phyloP scores from a whole-genome alignment of 2,329 filamentous ascomycete genomes.

The Tetracladium maxilliforme region DNA sequence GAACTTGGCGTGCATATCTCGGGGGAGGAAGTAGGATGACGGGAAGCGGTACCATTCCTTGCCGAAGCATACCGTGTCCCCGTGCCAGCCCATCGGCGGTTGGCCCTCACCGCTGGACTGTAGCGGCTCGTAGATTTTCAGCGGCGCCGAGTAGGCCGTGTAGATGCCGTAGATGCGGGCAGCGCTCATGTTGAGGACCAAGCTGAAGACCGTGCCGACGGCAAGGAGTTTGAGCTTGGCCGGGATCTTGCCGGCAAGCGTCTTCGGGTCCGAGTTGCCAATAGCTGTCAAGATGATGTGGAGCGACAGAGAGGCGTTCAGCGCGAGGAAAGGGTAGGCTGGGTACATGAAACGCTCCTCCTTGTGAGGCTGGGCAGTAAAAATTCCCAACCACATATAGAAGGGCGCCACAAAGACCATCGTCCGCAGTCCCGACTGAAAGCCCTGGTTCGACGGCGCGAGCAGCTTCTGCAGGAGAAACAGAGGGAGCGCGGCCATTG shows the following conservation, averaged over 20 bases:
- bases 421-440: slow-evolving; percentile 58
- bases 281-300: slow-evolving; percentile 68
- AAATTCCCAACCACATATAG: slow-evolving; percentile 88
- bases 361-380: slow-evolving; percentile 87
- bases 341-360: slow-evolving; percentile 99
- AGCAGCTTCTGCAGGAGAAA: slow-evolving; percentile 59
- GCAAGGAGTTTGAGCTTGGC: slow-evolving; percentile 55
- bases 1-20: slow-evolving; percentile 76
- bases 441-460: slow-evolving; percentile 40
- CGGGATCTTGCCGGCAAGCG: slow-evolving; percentile 57
- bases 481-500: slow-evolving; percentile 59
- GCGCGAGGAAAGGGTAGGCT: slow-evolving; percentile 74
- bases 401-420: slow-evolving; percentile 72
- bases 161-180: slow-evolving; percentile 64
- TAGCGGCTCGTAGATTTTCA: slow-evolving; percentile 56
- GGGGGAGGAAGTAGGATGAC: slow-evolving; percentile 78
- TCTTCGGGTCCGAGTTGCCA: slow-evolving; percentile 53
- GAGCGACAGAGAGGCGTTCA: slow-evolving; percentile 76
- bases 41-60: slow-evolving; percentile 99
- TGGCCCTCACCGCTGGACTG: slow-evolving; percentile 29
- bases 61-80: slow-evolving; percentile 70
- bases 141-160: slow-evolving; percentile 70
- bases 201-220: slow-evolving; percentile 43
- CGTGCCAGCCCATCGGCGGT: slow-evolving; percentile 37
- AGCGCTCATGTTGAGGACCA: slow-evolving; percentile 50